Base-by-base conservation (phyloP, 352 stramenopile species). In the Phytophthora podocarpi region DNA sequence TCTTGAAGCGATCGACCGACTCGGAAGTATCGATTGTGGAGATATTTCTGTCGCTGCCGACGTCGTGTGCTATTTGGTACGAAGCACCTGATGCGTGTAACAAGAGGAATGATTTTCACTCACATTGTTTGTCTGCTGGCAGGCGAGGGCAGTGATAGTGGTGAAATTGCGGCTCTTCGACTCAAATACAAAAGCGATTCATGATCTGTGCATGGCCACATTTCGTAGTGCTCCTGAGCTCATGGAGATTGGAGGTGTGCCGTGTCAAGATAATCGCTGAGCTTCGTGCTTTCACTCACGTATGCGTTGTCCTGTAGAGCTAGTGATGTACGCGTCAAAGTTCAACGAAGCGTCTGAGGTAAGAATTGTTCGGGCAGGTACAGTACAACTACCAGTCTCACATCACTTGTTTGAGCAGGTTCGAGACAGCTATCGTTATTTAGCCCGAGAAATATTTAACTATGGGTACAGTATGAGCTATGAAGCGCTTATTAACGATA, bases 361-460 rank as follows among this genome's bases (percentile, higher is more conserved):
- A 24, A 28, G 48, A 20, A 20, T 45, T 24, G 11, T 16, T 32
- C 12, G 15, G 5, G 24, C n/a, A 45, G 20, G 20, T 15, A 40
- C 13, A 48, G 34, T 27, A 27, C 7, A 45, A 26, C 24, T 21
- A 39, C 31, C 34, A 62, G 5, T 20, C 11, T 64, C 39, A 55
- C 9, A 32, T 28, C 11, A 9, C n/a, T 41, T 27, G 30, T 47
- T 13, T 49, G 40, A 59, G 3, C 51, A 90, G 85, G 62, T 90
- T 40, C 67, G 76, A 42, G 54, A 58, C 6, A 79, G 66, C 32
- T 92, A 93, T 66, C 67, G 65, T 12, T 28, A 31, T 1, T 72
- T 93, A n/a, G 80, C 82, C n/a, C 55, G 66, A 18, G 56, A 82
- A 18, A 48, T 91, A 21, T 91, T 91, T 43, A 90, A 72, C 47